Percentiles rank a stretch among this genome's conserved stretches.
phyloP scores from a whole-genome alignment of 768 basidiomycete genomes.

The Kwoniella newhampshirensis region DNA sequence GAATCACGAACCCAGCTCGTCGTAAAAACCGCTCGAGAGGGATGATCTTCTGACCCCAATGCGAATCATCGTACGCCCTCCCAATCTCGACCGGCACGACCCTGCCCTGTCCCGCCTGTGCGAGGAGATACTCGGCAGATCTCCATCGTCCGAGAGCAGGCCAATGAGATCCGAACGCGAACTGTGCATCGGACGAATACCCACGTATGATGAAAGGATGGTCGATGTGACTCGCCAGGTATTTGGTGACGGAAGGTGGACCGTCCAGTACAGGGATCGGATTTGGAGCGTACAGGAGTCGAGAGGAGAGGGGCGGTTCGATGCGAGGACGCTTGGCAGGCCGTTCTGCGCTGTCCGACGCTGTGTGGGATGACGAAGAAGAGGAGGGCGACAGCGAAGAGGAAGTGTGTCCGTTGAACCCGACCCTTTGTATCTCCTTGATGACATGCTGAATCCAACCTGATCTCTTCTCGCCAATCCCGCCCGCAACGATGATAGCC shows the following conservation, averaged over 20 bases:
- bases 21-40: conserved; percentile 73
- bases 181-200: conserved; percentile 46
- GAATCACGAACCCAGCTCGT: conserved; percentile 49
- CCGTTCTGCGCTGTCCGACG: not conserved
- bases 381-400: conserved; percentile 25
- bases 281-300: conserved; percentile 39
- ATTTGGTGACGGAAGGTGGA: conserved; percentile 64
- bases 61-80: conserved; percentile 70
- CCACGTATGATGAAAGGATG: conserved; percentile 73
- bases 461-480: conserved; percentile 63
- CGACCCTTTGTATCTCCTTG: conserved; percentile 59
- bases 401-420: no score
- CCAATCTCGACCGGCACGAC: conserved; percentile 90
- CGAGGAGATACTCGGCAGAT: conserved; percentile 67
- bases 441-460: conserved; percentile 69
- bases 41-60: conserved; percentile 81
- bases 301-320: conserved; percentile 19
- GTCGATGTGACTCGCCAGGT: conserved; percentile 57
- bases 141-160: conserved; percentile 77
- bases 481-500: conserved; percentile 80
- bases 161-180: conserved; percentile 58
- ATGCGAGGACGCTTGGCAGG: not conserved
- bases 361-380: not conserved
- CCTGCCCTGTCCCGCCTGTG: conserved; percentile 73
- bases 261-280: conserved; percentile 56